Evolutionary conservation across 2,329 filamentous ascomycete genomes (phyloP).

Genomic region (Calonectria pteridis): DNA sequence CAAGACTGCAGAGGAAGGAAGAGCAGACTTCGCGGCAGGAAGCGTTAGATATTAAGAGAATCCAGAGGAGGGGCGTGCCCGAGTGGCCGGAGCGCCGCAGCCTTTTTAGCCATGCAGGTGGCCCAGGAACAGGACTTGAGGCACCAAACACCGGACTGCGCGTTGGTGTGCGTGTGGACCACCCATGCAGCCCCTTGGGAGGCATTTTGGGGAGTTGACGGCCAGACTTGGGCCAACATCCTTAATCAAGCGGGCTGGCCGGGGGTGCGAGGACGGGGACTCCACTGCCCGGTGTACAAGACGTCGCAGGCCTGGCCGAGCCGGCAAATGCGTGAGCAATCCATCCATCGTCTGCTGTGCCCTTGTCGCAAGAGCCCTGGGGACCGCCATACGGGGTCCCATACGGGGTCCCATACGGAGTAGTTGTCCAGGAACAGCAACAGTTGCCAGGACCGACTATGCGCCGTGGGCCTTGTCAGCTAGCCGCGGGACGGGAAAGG

Average conservation of each 20-base stretch:
- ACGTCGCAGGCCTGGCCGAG: background rate
- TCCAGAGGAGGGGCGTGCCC: constrained; percentile 35
- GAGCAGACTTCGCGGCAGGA: constrained; percentile 37
- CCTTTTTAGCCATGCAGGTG: constrained; percentile 38
- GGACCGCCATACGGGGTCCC: background rate
- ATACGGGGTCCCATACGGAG: background rate
- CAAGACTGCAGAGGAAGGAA: constrained; percentile 36
- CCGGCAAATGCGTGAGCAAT: background rate
- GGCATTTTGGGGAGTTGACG: constrained; percentile 22
- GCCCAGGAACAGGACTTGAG: constrained; percentile 39
- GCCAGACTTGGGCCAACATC: constrained; percentile 7
- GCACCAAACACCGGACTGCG: constrained; percentile 45
- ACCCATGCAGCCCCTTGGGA: constrained; percentile 39
- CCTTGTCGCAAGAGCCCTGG: background rate
- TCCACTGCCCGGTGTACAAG: constrained; percentile 14
- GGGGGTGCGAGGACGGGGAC: constrained; percentile 7
- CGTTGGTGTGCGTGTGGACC: constrained; percentile 34
- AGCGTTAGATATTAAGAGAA: constrained; percentile 46
- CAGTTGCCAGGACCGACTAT: background rate
- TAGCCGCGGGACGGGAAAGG: background rate
- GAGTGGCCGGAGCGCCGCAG: constrained; percentile 33
- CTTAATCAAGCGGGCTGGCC: constrained; percentile 31
- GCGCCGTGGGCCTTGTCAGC: background rate
- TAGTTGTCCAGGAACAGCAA: background rate
- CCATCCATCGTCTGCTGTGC: background rate